Base-by-base conservation (phyloP, 2,329 filamentous ascomycete species). In the Ascochyta rabiei region DNA sequence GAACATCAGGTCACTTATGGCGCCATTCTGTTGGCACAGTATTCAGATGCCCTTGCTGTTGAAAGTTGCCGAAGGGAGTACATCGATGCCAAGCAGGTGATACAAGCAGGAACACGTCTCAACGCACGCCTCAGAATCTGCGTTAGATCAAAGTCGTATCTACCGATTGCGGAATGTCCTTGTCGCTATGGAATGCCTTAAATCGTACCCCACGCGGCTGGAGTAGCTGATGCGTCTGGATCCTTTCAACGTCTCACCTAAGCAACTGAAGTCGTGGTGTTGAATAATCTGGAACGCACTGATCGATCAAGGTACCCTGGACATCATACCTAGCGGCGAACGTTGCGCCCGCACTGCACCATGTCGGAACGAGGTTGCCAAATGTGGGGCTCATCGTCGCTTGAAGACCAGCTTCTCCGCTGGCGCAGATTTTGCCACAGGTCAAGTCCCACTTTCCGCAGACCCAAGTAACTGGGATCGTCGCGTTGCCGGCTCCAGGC, bases 381-480 rank as follows among this genome's bases (percentile, higher is more conserved):
- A 50, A 12, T 16, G 52, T 50, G 52, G 52, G 52, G 42, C 46
- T 33, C 34, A 50, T 55, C 52, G 52, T 55, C 52, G 46, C 35
- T 49, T 50, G 35, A 9, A 45, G 39, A 37, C 35, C 46, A 50
- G 42, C 42, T 42, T 42, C 39, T 48, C 52, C 46, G 46, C 42
- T 42, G 52, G 18, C 19, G 46, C 41, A 50, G 41, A 31, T 46
- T 49, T 48, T 47, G 52, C 47, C 52, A 37, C 23, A 33, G 33
- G 23, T 28, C 16, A 4, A 49, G 52, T 55, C 52, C 52, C 52
- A 55, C 52, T 50, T 55, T 10, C 52, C 52, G 52, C 46, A 50
- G 31, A 41, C 34, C 52, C 47, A 55, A 31, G 42, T 47, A 41
- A 46, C 38, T 55, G 52, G 52, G 41, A 55, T 47, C 31, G 24